Evolutionary conservation across 768 basidiomycete species (phyloP), one percentile per base, ranked within the genome.

Genomic region (Pulveroboletus sp.): DNA sequence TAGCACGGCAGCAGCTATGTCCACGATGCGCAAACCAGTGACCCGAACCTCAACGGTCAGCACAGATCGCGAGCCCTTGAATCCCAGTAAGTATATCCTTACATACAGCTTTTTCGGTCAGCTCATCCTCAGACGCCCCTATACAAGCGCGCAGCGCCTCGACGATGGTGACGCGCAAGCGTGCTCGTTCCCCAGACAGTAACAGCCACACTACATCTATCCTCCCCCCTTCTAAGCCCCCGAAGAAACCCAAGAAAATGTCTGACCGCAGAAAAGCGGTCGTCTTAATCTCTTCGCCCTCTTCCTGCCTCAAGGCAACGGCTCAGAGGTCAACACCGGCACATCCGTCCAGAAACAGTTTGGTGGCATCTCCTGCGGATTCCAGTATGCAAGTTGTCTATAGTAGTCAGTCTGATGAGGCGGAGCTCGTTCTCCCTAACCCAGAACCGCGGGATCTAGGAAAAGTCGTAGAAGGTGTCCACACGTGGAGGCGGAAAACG

Each of bases 321-420:
- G n/a, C 51, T 32, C 51, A 26, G 43, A 40, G 22, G 26, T 8
- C 38, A 24, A 52, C 40, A 29, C 46, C 19, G 23, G 51, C 5
- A 16, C 59, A 24, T 36, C 40, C 16, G 10, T 50, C 45, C 23
- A 45, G 29, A 20, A 37, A 16, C 19, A 26, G 45, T 36, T 41
- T 44, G 42, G 20, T 30, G 29, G 29, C 45, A n/a, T 65, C 57
- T 19, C 60, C 64, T 54, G 44, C 40, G 40, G 50, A 26, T 54
- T 51, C 48, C 61, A 64, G 44, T 50, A 53, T 36, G 61, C 63
- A 73, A 26, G 59, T 79, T 17, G 71, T 85, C 8, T 81, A 79
- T 19, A 85, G 81, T 40, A 86, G 84, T 55, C 80, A 84, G 62
- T 83, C 82, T 41, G 81, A 84, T 53, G 85, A 85, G 60, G 69